phyloP scores from a whole-genome alignment of 2,329 filamentous ascomycete genomes.

The Rutstroemia sydowiana region DNA sequence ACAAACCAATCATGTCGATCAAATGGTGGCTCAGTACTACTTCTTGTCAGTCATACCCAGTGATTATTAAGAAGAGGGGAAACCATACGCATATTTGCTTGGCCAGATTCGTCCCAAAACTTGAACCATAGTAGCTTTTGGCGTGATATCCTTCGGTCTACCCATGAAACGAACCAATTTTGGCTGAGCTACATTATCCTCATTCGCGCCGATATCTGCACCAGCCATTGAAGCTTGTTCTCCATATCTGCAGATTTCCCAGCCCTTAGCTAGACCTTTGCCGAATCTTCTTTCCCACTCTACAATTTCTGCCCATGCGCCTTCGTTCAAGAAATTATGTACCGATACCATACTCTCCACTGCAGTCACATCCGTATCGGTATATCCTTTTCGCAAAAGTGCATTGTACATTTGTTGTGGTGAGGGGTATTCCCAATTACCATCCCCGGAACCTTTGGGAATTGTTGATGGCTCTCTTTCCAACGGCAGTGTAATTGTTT shows the following conservation, averaged over 20 bases:
- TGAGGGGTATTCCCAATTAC: slow-evolving; percentile 95
- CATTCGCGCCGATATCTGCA: slow-evolving; percentile 41
- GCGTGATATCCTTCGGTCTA: slow-evolving; percentile 79
- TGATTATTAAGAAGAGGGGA: background rate
- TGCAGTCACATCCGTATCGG: slow-evolving; percentile 84
- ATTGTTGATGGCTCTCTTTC: slow-evolving; percentile 82
- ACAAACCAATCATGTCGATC: slow-evolving; percentile 98
- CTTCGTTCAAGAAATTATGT: slow-evolving; percentile 97
- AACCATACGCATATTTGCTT: slow-evolving; percentile 62
- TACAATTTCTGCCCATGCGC: slow-evolving; percentile 91
- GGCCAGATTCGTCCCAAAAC: slow-evolving; percentile 75
- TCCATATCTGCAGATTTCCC: slow-evolving; percentile 65
- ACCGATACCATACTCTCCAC: slow-evolving; percentile 97
- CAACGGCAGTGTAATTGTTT: slow-evolving; percentile 68
- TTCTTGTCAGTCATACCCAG: slow-evolving; percentile 11
- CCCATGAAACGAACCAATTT: slow-evolving; percentile 83
- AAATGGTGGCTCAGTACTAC: slow-evolving; percentile 75
- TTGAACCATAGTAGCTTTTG: slow-evolving; percentile 81
- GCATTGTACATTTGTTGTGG: slow-evolving; percentile 99
- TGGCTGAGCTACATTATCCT: slow-evolving; percentile 52
- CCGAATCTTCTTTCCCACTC: slow-evolving; percentile 87
- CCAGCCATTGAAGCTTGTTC: slow-evolving; percentile 52
- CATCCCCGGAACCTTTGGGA: slow-evolving; percentile 69
- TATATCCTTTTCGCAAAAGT: slow-evolving; percentile 90
- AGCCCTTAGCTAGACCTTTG: slow-evolving; percentile 63